These are phyloP conservation scores for Geoglossum glabrum DNA, from an alignment of 495 filamentous ascomycete species.

Conservation along the genomic window DNA sequence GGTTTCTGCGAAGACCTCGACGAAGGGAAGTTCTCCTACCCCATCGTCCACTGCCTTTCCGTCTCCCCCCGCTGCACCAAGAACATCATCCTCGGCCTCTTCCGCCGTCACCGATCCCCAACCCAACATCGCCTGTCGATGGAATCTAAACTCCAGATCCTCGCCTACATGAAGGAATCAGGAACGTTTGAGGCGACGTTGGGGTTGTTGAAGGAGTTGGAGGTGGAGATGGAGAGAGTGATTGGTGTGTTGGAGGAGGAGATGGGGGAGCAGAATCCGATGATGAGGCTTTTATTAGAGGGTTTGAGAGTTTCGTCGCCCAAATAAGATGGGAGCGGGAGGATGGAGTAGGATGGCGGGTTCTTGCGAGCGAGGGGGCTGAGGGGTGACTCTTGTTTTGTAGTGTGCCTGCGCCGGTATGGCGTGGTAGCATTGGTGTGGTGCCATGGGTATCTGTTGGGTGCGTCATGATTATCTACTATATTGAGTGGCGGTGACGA, in stretches of 20 bases:
- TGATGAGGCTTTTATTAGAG: background rate
- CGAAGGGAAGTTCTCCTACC: slow-evolving; percentile 21
- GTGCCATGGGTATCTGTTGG: too few species aligned
- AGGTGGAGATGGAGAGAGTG: background rate
- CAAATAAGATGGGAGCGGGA: too few species aligned
- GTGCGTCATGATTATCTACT: too few species aligned
- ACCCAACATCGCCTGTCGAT: background rate
- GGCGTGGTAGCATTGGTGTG: too few species aligned
- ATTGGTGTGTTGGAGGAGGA: background rate
- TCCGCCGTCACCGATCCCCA: background rate
- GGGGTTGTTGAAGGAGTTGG: background rate
- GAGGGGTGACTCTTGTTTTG: too few species aligned
- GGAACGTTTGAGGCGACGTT: background rate
- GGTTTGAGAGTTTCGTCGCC: too few species aligned
- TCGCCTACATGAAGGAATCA: background rate
- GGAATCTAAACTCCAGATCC: background rate
- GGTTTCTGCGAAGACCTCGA: slow-evolving; percentile 23
- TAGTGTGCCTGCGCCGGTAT: too few species aligned
- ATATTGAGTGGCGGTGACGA: too few species aligned
- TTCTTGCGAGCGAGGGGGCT: too few species aligned
- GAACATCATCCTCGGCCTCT: background rate
- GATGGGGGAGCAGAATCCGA: background rate
- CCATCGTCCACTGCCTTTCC: slow-evolving; percentile 13
- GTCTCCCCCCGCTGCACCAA: background rate
- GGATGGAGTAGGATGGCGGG: too few species aligned